Percentiles rank a stretch among this genome's conserved stretches.
Conservation (phyloP, 768 basidiomycete genomes). For the Boletus vermiculosoides region DNA sequence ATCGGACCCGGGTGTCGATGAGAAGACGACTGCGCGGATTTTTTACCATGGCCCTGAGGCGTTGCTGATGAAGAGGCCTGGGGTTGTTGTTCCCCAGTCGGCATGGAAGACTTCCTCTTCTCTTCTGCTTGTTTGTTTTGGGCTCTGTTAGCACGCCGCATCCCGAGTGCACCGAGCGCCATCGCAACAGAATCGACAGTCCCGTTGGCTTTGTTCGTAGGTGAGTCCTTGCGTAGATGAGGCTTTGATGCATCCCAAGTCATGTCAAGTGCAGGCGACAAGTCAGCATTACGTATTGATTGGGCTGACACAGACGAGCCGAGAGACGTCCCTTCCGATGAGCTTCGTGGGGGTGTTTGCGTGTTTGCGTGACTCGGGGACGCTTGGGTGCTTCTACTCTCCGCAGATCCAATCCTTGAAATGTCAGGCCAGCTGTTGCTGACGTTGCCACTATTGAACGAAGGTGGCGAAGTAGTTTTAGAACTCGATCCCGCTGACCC, state of each 20-base stretch:
- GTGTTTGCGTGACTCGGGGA: slow-evolving; percentile 8
- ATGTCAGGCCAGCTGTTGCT: slow-evolving; percentile 9
- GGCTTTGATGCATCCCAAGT: slow-evolving; percentile 19
- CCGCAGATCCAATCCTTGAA: slow-evolving; percentile 20
- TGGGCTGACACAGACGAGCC: slow-evolving; percentile 11
- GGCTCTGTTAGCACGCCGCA: slow-evolving; percentile 29
- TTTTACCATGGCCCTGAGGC: slow-evolving; percentile 16
- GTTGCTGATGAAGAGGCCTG: slow-evolving; percentile 9
- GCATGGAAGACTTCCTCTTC: slow-evolving; percentile 13
- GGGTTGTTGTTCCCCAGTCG: slow-evolving; percentile 19
- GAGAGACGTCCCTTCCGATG: slow-evolving; percentile 5
- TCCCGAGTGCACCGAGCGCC: slow-evolving; percentile 28
- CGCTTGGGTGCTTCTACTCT: slow-evolving; percentile 6
- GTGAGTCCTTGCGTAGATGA: slow-evolving; percentile 11
- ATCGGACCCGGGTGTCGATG: slow-evolving; percentile 71
- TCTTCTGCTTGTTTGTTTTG: slow-evolving; percentile 26
- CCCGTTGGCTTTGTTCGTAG: slow-evolving; percentile 19
- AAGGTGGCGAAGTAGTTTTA: slow-evolving; percentile 13
- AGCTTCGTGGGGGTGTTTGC: slow-evolving; percentile 3
- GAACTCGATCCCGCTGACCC: slow-evolving; percentile 4
- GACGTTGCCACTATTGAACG: background rate
- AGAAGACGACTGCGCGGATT: slow-evolving; percentile 26
- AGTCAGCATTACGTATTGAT: slow-evolving; percentile 15
- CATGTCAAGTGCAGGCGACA: slow-evolving; percentile 7
- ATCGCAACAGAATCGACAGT: slow-evolving; percentile 16